Evolutionary conservation across 2,329 filamentous ascomycete genomes (phyloP), one percentile per base, ranked within the genome.

Genomic region (Ophiostoma sp.): DNA sequence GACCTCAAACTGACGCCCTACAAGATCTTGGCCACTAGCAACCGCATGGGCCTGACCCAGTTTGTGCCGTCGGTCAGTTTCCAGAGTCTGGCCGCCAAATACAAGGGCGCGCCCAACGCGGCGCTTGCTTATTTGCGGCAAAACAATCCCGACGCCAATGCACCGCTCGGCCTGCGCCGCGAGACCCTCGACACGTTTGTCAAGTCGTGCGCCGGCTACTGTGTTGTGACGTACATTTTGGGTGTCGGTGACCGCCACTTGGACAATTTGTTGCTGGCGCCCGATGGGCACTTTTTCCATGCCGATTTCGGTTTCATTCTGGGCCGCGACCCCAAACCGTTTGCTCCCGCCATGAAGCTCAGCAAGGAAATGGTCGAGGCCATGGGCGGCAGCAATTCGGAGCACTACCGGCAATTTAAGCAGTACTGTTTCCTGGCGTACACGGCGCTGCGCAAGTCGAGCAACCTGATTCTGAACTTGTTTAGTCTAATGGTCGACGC

Each of bases 301-400:
- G 95, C 95, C 39, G 96, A 99, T 81, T 99, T 99, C 79, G 96
- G 97, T 57, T 99, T 97, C 82, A 99, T 99, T 75, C 91, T 99
- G 1, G 96, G 96, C 22, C 93, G 96, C 55, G 96, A 99, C 78
- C 96, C 96, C 0, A 99, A 99, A 80, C 96, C 96, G 0, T 98
- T 99, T 80, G 95, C 96, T 0, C 96, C 96, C 0, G 90, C 95
- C 70, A 97, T 99, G 91, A 99, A 99, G 82, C 89, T 99, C 9
- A 95, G 92, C 79, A 95, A 95, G 78, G 95, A 99, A 80, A 99
- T 99, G 96, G 93, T 98, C 3, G 96, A 99, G 79, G 96, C 95
- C 75, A 98, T 99, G 94, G 97, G 97, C 55, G 96, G 96, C 15
- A 87, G 91, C 8, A 87, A 88, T 45, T 94, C 92, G 3, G 89